These are phyloP conservation scores for Miscanthus lutarioriparius DNA, from an alignment of 176 grass and related monocot species.

Conservation along the genomic window DNA sequence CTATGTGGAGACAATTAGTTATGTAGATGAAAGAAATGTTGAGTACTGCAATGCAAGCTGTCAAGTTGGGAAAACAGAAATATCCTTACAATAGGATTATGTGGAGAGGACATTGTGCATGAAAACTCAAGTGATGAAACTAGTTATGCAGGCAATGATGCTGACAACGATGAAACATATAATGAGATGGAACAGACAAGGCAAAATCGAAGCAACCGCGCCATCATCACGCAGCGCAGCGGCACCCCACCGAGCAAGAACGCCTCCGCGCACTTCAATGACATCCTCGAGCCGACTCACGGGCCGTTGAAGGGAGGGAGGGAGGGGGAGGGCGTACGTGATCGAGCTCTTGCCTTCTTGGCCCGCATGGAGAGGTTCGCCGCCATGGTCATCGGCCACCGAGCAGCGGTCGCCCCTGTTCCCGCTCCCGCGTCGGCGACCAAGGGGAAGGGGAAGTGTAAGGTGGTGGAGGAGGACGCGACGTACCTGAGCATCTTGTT, in stretches of 20 bases:
- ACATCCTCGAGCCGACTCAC: neutral
- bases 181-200: too few relatives aligned
- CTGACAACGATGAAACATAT: too few relatives aligned
- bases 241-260: neutral
- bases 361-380: slow-evolving; percentile 44
- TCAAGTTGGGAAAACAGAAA: too few relatives aligned
- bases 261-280: neutral
- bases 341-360: neutral
- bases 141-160: too few relatives aligned
- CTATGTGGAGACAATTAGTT: too few relatives aligned
- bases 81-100: too few relatives aligned
- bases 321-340: neutral
- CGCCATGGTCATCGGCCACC: slow-evolving; percentile 29
- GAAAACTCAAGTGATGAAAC: too few relatives aligned
- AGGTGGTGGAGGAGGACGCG: neutral
- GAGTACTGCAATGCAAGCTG: too few relatives aligned
- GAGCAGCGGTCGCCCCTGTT: neutral
- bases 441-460: neutral
- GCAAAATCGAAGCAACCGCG: neutral
- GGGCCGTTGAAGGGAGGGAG: neutral
- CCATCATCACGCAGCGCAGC: neutral
- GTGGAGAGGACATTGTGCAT: too few relatives aligned
- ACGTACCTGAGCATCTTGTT: slow-evolving; percentile 32
- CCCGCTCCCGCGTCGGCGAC: neutral
- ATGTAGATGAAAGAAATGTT: too few relatives aligned